Evolutionary conservation across 306 rosid species (phyloP), one percentile per base, ranked within the genome.

Genomic region (Cucumis hystrix): DNA sequence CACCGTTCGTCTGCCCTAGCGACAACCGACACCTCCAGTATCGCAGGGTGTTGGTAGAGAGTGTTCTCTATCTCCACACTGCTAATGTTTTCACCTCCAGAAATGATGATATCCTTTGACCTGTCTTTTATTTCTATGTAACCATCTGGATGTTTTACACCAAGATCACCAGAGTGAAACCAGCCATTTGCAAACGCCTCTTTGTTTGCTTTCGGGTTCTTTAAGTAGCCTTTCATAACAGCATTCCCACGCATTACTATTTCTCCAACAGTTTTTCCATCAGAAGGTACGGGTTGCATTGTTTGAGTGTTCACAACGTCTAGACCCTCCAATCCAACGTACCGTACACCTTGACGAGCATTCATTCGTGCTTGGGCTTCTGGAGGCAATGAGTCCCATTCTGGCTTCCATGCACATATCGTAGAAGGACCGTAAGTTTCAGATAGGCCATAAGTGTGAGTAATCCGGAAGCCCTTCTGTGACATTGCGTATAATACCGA

Each of bases 71-170:
- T 75, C 82, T 95, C 97, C 49, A 95, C 90, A 60, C 98, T 95
- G 66, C 98, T 95, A 21, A 95, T 95, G 66, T 94, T 94, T 78
- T 94, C 98, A 10, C 89, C 98, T 28, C 98, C 98, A 6, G 98
- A 94, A 33, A 94, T 94, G 65, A 94, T 94, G 45, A 94, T 91
- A 78, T 94, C 98, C 85, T 94, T 94, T 57, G 98, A 90, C 76
- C 98, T 89, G 81, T 95, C 98, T 82, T 92, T 95, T 6, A 95
- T 87, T 84, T 95, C 98, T 17, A 95, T 89, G 69, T 95, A 92
- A 12, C 91, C 91, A 84, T 95, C 98, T 10, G 93, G 96, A 75
- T 92, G 91, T 82, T 92, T 95, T 10, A 95, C 96, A 1, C 93
- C 98, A 18, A 95, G 90, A 78, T 95, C 98, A 10, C 91, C 98